phyloP scores from a whole-genome alignment of 306 rosid genomes.

The Delonix regia region DNA sequence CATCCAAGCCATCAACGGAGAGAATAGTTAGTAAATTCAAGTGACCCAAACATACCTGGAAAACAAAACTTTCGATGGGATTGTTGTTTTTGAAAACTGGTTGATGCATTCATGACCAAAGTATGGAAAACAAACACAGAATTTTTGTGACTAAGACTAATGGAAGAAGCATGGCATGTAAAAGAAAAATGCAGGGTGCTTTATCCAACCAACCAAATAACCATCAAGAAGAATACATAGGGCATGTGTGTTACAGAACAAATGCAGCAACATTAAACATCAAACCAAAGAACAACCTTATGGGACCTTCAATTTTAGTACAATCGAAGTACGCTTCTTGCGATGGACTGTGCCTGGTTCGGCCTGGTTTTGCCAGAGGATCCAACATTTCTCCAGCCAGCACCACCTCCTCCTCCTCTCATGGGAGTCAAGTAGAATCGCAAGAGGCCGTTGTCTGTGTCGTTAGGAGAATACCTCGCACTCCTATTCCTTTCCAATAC shows the following conservation, averaged over 20 bases:
- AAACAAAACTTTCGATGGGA: too few relatives aligned
- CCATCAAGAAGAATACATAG: slow-evolving; percentile 46
- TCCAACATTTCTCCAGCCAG: slow-evolving; percentile 70
- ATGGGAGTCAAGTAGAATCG: slow-evolving; percentile 74
- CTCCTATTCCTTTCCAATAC: slow-evolving; percentile 87
- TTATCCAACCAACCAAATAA: slow-evolving; percentile 51
- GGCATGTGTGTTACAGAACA: slow-evolving; percentile 59
- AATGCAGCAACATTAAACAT: slow-evolving; percentile 50
- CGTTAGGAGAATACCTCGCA: slow-evolving; percentile 76
- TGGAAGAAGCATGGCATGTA: slow-evolving; percentile 52
- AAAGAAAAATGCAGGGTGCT: slow-evolving; percentile 43
- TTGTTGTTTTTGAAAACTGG: too few relatives aligned
- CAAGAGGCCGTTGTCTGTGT: slow-evolving; percentile 65
- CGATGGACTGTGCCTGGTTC: slow-evolving; percentile 87
- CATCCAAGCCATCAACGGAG: slow-evolving; percentile 4
- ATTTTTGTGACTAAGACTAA: slow-evolving; percentile 54
- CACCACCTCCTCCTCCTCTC: slow-evolving; percentile 36
- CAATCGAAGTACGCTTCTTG: slow-evolving; percentile 94
- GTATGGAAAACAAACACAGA: slow-evolving; percentile 43
- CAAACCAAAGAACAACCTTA: slow-evolving; percentile 50
- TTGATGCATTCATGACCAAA: not conserved
- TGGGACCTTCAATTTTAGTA: slow-evolving; percentile 59
- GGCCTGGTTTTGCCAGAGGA: slow-evolving; percentile 68
- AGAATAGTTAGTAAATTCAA: not conserved
- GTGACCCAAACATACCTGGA: too few relatives aligned